phyloP scores from a whole-genome alignment of 2,329 filamentous ascomycete genomes.

The Metarhizium humberi region DNA sequence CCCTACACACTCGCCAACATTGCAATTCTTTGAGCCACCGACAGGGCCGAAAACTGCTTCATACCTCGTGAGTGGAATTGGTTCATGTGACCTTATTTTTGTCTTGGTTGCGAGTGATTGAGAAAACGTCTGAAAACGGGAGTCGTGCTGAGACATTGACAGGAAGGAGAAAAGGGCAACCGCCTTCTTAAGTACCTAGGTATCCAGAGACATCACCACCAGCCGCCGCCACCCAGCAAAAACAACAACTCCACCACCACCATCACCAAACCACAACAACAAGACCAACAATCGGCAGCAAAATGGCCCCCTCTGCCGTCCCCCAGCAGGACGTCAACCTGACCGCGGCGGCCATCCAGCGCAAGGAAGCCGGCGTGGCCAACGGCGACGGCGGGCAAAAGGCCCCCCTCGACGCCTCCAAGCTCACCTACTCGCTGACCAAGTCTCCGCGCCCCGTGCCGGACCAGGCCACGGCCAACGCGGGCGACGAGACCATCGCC shows the following conservation, averaged over 20 bases:
- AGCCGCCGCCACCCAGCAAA: background rate
- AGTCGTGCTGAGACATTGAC: no score
- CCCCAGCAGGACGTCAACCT: conserved; percentile 40
- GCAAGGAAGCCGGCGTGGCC: conserved; percentile 33
- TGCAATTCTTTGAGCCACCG: background rate
- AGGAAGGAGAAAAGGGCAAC: no score
- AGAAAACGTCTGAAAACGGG: no score
- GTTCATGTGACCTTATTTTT: background rate
- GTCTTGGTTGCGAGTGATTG: no score
- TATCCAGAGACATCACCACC: background rate
- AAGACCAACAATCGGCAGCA: conserved; percentile 2
- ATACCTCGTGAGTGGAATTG: background rate
- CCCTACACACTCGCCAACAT: background rate
- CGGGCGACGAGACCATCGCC: conserved; percentile 45
- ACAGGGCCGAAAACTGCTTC: background rate
- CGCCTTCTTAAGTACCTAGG: no score
- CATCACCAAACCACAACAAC: background rate
- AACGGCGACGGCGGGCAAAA: conserved; percentile 33
- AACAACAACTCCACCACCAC: background rate
- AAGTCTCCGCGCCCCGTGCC: conserved; percentile 42
- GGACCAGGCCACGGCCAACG: conserved; percentile 34
- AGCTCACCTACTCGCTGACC: conserved; percentile 46
- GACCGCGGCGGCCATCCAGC: conserved; percentile 40
- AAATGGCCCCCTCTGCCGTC: conserved; percentile 39
- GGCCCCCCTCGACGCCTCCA: conserved; percentile 54